Base-by-base conservation (phyloP, 1,284 basidiomycete species). In the Rhodotorula sp. region DNA sequence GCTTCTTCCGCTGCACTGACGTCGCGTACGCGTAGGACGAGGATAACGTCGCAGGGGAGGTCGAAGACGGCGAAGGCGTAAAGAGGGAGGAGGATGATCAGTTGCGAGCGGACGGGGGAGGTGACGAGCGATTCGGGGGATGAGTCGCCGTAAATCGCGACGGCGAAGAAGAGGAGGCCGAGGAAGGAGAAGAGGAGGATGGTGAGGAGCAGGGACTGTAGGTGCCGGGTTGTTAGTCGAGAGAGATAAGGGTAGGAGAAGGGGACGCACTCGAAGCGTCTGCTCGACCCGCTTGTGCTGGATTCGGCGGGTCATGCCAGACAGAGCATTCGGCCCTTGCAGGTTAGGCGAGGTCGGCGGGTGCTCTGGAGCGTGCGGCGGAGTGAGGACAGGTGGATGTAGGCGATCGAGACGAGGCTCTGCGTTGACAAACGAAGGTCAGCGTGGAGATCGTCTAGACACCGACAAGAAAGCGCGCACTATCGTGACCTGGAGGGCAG, bases 11-110 rank as follows among this genome's bases (percentile, higher is more conserved):
- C 13, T 6, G 39, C 19, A 20, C 9, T 34, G 9, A 55, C 48
- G 29, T 64, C 55, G 4, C 17, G 24, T 0, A 55, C 62, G 11
- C 59, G 36, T 13, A 65, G 9, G n/a, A 69, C 39, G 39, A 71
- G 44, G 22, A 64, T 11, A 32, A 63, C 24, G 15, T 65, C 58
- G 51, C 57, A 60, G 17, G 65, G 65, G 4, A 64, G 27, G n/a
- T 62, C 69, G n/a, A 67, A 44, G 17, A 54, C 17, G 20, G 46
- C 65, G 29, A 71, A 64, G 2, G 47, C 49, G 44, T 62, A 71
- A 8, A 64, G 49, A 0, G 69, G 66, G 36, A 55, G 46, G 29
- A 67, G 65, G 46, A 69, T 49, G 59, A 69, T 32, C 8, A 62
- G 11, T n/a, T 61, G 63, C 2, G 59, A 47, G 32, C 51, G 44